These are phyloP conservation scores for Candolleomyces aberdarensis DNA, from an alignment of 768 basidiomycete species.

Conservation along the genomic window DNA sequence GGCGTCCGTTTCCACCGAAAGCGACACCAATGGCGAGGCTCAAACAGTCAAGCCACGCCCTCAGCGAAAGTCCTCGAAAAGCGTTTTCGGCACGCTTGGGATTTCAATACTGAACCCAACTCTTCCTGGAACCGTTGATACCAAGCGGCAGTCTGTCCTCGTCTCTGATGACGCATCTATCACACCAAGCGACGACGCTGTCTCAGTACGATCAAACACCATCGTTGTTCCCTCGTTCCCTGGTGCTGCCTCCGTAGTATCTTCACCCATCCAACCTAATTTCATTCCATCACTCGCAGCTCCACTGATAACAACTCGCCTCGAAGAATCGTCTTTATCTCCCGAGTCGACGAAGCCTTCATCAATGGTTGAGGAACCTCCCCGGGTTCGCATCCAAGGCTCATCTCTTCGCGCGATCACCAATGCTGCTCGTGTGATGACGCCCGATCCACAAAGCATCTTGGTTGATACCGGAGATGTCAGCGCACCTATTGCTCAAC, in stretches of 20 bases:
- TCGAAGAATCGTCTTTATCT: slow-evolving; percentile 24
- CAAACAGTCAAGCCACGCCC: slow-evolving; percentile 13
- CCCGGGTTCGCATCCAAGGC: slow-evolving; percentile 46
- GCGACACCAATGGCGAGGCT: slow-evolving; percentile 2
- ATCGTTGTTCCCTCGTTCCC: slow-evolving; percentile 15
- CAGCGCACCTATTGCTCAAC: slow-evolving; percentile 50
- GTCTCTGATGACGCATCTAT: neutral
- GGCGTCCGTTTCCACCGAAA: slow-evolving; percentile 11
- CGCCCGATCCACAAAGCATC: slow-evolving; percentile 69
- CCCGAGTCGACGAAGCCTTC: slow-evolving; percentile 17
- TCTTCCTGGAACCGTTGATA: slow-evolving; percentile 7
- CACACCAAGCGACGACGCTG: neutral
- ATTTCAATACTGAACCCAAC: slow-evolving; percentile 63
- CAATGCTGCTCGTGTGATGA: slow-evolving; percentile 87
- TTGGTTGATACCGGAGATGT: slow-evolving; percentile 73
- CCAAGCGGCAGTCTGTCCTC: neutral
- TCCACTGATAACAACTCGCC: slow-evolving; percentile 40
- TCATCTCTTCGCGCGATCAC: slow-evolving; percentile 71
- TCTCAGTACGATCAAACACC: neutral
- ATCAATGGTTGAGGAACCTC: slow-evolving; percentile 18
- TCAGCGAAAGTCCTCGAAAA: slow-evolving; percentile 49
- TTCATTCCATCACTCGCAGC: slow-evolving; percentile 40
- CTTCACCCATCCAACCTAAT: slow-evolving; percentile 38
- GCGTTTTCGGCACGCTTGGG: slow-evolving; percentile 71
- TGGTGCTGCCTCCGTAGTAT: slow-evolving; percentile 24